Evolutionary conservation across 2,329 filamentous ascomycete genomes (phyloP).

Genomic region (Zalaria sp.): DNA sequence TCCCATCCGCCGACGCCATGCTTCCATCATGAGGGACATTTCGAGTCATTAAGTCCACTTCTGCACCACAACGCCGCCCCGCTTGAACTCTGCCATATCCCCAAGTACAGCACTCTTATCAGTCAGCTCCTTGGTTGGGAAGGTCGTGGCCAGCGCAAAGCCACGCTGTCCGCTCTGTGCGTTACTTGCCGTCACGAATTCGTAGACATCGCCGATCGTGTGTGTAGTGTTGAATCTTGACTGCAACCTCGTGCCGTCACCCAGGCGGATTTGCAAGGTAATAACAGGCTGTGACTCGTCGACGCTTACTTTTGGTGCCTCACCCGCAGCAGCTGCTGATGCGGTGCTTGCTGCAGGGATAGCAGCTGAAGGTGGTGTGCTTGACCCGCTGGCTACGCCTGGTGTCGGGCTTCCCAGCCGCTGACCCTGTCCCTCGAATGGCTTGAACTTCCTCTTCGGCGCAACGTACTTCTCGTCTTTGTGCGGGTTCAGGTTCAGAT

Average conservation of each 20-base stretch:
- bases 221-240: constrained; percentile 70
- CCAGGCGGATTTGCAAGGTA: constrained; percentile 62
- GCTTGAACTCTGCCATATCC: constrained; percentile 35
- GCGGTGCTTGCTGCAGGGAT: constrained; percentile 18
- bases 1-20: too few relatives aligned
- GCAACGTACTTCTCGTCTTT: constrained; percentile 60
- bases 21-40: too few relatives aligned
- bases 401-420: constrained; percentile 67
- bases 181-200: constrained; percentile 54
- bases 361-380: constrained; percentile 15
- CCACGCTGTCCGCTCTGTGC: constrained; percentile 40
- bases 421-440: constrained; percentile 58
- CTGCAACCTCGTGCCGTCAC: constrained; percentile 62
- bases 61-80: constrained; percentile 41
- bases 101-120: constrained; percentile 42
- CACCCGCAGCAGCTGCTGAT: constrained; percentile 14
- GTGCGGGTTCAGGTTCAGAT: constrained; percentile 62
- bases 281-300: constrained; percentile 55
- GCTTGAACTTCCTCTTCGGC: constrained; percentile 62
- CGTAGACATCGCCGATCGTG: constrained; percentile 65
- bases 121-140: constrained; percentile 66
- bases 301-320: constrained; percentile 34
- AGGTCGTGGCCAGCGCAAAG: constrained; percentile 69
- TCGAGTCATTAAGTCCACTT: constrained; percentile 30
- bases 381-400: constrained; percentile 31